Percentiles rank a stretch among this genome's conserved stretches.
These are phyloP conservation scores for Thermomucor indicae-seudaticae DNA, from an alignment of 371 early-diverging fungal species.

Conservation along the genomic window DNA sequence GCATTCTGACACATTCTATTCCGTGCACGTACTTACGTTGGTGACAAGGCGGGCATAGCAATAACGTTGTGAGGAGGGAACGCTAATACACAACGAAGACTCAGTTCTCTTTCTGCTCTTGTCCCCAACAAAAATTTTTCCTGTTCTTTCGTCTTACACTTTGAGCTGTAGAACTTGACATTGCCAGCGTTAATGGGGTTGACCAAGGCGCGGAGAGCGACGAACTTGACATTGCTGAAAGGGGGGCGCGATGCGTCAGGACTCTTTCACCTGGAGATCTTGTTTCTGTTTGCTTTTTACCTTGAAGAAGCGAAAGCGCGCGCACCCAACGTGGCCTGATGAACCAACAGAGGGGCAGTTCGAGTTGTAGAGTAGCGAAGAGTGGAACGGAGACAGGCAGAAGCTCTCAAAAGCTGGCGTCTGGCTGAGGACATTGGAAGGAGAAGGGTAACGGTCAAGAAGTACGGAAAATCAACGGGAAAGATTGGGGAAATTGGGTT, in stretches of 20 bases:
- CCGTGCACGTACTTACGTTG: slow-evolving; percentile 59
- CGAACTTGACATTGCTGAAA: slow-evolving; percentile 36
- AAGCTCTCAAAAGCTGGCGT: slow-evolving; percentile 43
- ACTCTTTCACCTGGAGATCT: background rate
- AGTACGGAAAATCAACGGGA: slow-evolving; percentile 3
- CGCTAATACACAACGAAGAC: slow-evolving; percentile 29
- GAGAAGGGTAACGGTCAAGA: slow-evolving; percentile 3
- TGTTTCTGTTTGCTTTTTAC: slow-evolving; percentile 16
- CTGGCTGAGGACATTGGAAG: slow-evolving; percentile 30
- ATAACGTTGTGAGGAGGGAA: slow-evolving; percentile 89
- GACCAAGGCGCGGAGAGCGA: slow-evolving; percentile 45
- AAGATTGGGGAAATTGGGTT: slow-evolving; percentile 1
- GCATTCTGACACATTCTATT: background rate
- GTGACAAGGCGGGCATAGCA: slow-evolving; percentile 97
- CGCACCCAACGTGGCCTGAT: slow-evolving; percentile 15
- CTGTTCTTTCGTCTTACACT: too few species aligned
- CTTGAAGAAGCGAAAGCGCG: slow-evolving; percentile 35
- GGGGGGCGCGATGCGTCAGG: background rate
- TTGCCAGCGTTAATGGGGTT: slow-evolving; percentile 19
- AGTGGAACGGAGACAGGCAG: slow-evolving; percentile 27
- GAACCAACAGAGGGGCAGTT: slow-evolving; percentile 32
- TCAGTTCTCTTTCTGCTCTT: background rate
- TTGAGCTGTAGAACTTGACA: slow-evolving; percentile 55
- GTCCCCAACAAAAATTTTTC: background rate
- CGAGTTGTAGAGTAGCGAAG: slow-evolving; percentile 30